phyloP scores from a whole-genome alignment of 129 eudicot genomes.

The Helichrysum umbraculigerum region DNA sequence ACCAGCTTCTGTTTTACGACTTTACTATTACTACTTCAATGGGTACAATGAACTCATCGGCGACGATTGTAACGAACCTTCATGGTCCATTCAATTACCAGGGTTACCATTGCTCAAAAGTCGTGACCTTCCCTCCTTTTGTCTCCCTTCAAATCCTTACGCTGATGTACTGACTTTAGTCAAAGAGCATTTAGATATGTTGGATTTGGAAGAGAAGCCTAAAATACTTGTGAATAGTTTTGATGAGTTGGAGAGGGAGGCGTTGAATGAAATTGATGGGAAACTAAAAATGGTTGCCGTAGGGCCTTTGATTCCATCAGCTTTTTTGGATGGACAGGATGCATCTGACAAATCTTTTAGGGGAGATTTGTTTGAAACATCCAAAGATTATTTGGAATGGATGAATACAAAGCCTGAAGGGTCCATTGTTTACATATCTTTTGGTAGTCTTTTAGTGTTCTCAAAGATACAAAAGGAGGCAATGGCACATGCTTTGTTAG shows the following conservation, averaged over 20 bases:
- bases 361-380: constrained; percentile 9
- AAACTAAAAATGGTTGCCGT: constrained; percentile 24
- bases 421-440: constrained; percentile 28
- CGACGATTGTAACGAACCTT: neutral
- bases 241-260: constrained; percentile 32
- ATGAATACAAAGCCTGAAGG: constrained; percentile 22
- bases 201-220: constrained; percentile 32
- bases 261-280: constrained; percentile 23
- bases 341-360: constrained; percentile 12
- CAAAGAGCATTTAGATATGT: constrained; percentile 26
- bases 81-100: constrained; percentile 32
- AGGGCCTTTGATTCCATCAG: constrained; percentile 39
- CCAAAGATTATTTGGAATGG: constrained; percentile 24
- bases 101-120: constrained; percentile 33
- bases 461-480: constrained; percentile 30
- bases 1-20: constrained; percentile 43
- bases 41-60: constrained; percentile 31
- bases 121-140: constrained; percentile 39
- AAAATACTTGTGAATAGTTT: constrained; percentile 35
- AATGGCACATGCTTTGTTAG: constrained; percentile 23
- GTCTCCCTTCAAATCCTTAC: constrained; percentile 23
- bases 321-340: constrained; percentile 27
- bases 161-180: neutral
- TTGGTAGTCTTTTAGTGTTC: constrained; percentile 20
- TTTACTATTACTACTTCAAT: constrained; percentile 47